Percentiles rank a stretch among this genome's conserved stretches.
Evolutionary conservation across 192 early-diverging fungal genomes (phyloP).

Genomic region (Chytriomyces hyalinus): DNA sequence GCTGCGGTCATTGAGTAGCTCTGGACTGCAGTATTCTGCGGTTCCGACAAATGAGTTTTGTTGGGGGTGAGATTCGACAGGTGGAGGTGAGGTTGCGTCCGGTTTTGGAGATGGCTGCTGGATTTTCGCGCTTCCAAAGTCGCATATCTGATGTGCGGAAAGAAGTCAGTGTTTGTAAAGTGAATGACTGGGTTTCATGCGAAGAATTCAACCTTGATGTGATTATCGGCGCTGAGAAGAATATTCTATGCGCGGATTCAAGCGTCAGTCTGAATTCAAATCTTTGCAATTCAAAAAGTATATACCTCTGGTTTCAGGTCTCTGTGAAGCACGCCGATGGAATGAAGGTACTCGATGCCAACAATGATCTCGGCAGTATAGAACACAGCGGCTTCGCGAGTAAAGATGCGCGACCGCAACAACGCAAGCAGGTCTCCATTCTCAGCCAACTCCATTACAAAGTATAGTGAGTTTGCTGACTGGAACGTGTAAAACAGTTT

Average conservation of each 20-base stretch:
- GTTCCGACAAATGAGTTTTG: conserved; percentile 97
- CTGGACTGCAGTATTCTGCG: conserved; percentile 98
- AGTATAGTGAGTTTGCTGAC: conserved; percentile 88
- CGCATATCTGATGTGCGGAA: conserved; percentile 50
- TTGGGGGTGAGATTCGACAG: conserved; percentile 39
- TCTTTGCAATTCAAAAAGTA: not conserved
- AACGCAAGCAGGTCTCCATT: conserved; percentile 92
- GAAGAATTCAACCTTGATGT: conserved; percentile 68
- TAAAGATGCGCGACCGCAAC: conserved; percentile 66
- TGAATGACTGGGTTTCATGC: conserved; percentile 50
- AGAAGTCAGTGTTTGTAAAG: conserved; percentile 78
- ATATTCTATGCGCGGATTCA: conserved; percentile 58
- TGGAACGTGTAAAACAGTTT: conserved; percentile 93
- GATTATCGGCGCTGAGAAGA: conserved; percentile 83
- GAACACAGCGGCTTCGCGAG: conserved; percentile 74
- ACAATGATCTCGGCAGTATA: conserved; percentile 87
- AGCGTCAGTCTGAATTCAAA: not conserved
- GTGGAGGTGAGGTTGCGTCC: not conserved
- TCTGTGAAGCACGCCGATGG: conserved; percentile 80
- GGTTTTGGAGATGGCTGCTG: conserved; percentile 30
- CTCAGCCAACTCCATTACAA: conserved; percentile 85
- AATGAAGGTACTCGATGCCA: conserved; percentile 89
- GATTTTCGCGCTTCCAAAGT: conserved; percentile 95
- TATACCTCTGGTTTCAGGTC: conserved; percentile 92
- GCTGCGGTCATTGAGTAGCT: conserved; percentile 87